These are phyloP conservation scores for Usnea hakonensis DNA, from an alignment of 495 filamentous ascomycete genomes.

Conservation along the genomic window DNA sequence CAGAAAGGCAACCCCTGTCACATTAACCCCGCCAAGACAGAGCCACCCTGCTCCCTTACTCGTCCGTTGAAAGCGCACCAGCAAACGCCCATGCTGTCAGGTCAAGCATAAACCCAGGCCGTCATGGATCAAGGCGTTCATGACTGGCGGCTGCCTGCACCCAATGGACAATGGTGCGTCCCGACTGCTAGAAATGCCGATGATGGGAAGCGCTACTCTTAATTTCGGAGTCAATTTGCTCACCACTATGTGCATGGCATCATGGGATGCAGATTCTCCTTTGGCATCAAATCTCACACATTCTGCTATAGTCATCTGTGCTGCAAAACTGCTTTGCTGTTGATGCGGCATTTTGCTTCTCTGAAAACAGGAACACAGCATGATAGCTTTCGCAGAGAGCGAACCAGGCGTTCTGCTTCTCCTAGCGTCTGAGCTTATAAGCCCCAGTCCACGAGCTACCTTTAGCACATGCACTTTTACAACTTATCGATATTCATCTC, in stretches of 20 bases:
- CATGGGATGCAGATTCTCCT: not conserved
- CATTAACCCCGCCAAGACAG: not conserved
- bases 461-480: not conserved
- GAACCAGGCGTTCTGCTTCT: not conserved
- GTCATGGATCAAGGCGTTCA: not conserved
- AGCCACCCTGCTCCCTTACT: constrained; percentile 13
- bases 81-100: constrained; percentile 10
- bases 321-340: too few species aligned
- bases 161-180: constrained; percentile 11
- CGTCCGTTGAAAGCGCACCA: constrained; percentile 11
- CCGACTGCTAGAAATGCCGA: constrained; percentile 9
- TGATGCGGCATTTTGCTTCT: not conserved
- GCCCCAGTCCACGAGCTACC: too few species aligned
- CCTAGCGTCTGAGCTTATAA: too few species aligned
- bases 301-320: too few species aligned
- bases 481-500: not conserved
- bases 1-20: constrained; percentile 2
- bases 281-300: not conserved
- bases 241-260: too few species aligned
- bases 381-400: not conserved
- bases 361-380: not conserved
- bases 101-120: not conserved
- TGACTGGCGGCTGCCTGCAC: constrained; percentile 11
- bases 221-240: too few species aligned
- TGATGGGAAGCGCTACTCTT: constrained; percentile 9